phyloP scores from a whole-genome alignment of 345 rosid genomes.

The Brassica juncea region DNA sequence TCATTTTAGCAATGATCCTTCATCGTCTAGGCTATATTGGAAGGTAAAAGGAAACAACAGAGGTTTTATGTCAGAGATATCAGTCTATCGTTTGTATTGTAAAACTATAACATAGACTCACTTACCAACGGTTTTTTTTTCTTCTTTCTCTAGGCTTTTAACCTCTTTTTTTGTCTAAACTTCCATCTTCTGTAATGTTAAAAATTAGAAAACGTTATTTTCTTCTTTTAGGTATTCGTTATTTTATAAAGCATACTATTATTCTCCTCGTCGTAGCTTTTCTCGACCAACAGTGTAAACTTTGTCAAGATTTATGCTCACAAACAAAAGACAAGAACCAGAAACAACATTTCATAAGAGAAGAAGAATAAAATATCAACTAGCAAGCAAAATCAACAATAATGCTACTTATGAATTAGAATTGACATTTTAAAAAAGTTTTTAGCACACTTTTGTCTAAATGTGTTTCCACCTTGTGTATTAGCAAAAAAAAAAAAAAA shows the following conservation, averaged over 20 bases:
- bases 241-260: not conserved
- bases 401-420: not conserved
- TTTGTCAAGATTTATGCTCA: not conserved
- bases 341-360: not conserved
- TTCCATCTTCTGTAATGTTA: slow-evolving; percentile 12
- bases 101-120: slow-evolving; percentile 19
- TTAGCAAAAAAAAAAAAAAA: too few species aligned
- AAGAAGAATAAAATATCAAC: not conserved
- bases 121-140: not conserved
- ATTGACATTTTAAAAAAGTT: not conserved
- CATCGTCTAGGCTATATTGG: slow-evolving; percentile 80
- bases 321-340: not conserved
- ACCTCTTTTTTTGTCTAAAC: slow-evolving; percentile 6
- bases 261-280: not conserved
- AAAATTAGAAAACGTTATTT: not conserved
- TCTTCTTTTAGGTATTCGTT: not conserved
- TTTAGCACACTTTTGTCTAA: not conserved
- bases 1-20: slow-evolving; percentile 75
- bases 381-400: not conserved
- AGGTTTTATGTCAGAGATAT: not conserved
- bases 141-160: not conserved
- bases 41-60: slow-evolving; percentile 37
- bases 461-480: not conserved
- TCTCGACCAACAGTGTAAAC: not conserved
- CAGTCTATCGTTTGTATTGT: slow-evolving; percentile 24